Evolutionary conservation across 768 basidiomycete genomes (phyloP).

Genomic region (Lactarius tabidus): DNA sequence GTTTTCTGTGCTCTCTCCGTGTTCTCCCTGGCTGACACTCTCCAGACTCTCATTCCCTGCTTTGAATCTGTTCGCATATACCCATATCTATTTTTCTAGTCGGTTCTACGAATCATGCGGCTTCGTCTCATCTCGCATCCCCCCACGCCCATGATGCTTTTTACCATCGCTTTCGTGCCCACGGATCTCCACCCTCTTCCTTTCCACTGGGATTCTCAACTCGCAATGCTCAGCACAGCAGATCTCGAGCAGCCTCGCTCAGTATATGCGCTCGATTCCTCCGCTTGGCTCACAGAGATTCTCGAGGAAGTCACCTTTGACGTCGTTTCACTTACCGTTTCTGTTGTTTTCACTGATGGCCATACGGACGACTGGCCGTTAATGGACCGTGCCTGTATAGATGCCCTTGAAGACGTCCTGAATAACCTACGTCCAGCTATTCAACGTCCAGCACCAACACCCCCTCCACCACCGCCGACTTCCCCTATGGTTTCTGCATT

Average conservation of each 20-base stretch:
- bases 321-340: constrained; percentile 42
- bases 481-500: constrained; percentile 29
- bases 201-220: constrained; percentile 49
- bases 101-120: constrained; percentile 41
- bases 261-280: constrained; percentile 57
- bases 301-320: constrained; percentile 62
- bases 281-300: constrained; percentile 52
- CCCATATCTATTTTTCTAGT: constrained; percentile 16
- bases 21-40: not conserved
- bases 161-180: constrained; percentile 51
- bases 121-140: constrained; percentile 48
- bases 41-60: not conserved
- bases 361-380: constrained; percentile 47
- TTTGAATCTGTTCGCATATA: constrained; percentile 21
- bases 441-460: constrained; percentile 39
- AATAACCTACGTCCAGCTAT: constrained; percentile 47
- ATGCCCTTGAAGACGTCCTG: constrained; percentile 48
- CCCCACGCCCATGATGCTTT: constrained; percentile 52
- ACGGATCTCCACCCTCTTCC: constrained; percentile 42
- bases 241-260: constrained; percentile 50
- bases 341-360: constrained; percentile 58
- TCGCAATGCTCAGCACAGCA: constrained; percentile 47
- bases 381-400: constrained; percentile 37
- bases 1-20: not conserved
- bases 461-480: constrained; percentile 14